Evolutionary conservation across 805 yeast genomes (phyloP), one percentile per base, ranked within the genome.

Genomic region (Candida endomychidarum): DNA sequence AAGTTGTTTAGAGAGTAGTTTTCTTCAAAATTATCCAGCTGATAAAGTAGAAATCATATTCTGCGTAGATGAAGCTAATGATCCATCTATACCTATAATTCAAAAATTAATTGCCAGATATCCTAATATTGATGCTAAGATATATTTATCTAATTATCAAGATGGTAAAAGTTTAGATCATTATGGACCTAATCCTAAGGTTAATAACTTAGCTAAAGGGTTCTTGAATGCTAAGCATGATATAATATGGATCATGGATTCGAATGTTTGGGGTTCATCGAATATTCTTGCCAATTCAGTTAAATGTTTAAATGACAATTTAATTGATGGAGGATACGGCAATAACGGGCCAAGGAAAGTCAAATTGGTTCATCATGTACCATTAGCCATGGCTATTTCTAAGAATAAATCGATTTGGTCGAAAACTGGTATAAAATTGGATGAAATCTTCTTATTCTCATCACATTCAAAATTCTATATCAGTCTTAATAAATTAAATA

Each of bases 141-240:
- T 88, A 4, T 54, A 86, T 45, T 58, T 83, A 2, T 57, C 64
- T 19, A 54, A 61, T 6, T 83, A 79, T 32, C 62, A 60, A 24
- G 15, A 29, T 28, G 47, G 47, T 4, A 22, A 18, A 9, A 31
- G 22, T n/a, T 20, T 38, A 9, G 75, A 67, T 40, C 73, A 73
- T 48, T 83, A 67, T 52, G 96, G 96, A 2, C 93, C 95, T 4
- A 88, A 88, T 52, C 96, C 96, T 5, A 88, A 88, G 60, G 86
- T 88, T 40, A 86, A 87, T 61, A 88, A 88, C 60, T 65, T 88
- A 33, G 80, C 88, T n/a, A 85, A 85, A 57, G 96, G 95, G 5
- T 86, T 82, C 54, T 58, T 65, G 27, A 60, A 60, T 2, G 91
- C 96, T 6, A 74, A 77, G 49, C 67, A 77, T 58, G 96, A 88